Percentiles rank a stretch among this genome's conserved stretches.
Conservation (phyloP, 331 rosid genomes). For the Acacia pycnantha region DNA sequence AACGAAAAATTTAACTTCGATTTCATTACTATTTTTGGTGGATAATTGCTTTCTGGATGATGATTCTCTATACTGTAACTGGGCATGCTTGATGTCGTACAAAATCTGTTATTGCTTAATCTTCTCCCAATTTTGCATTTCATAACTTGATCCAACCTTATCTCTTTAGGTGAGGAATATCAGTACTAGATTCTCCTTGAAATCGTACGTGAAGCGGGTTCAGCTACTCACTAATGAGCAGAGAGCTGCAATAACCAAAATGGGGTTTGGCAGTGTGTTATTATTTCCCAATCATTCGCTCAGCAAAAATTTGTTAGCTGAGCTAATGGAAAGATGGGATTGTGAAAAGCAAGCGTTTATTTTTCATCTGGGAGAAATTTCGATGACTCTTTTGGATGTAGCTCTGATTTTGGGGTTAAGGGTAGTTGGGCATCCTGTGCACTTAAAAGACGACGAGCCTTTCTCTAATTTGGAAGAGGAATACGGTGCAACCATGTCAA, state of each 20-base stretch:
- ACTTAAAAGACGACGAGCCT: conserved; percentile 27
- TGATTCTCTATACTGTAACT: background rate
- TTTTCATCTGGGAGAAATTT: conserved; percentile 30
- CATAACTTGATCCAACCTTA: background rate
- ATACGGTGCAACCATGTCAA: conserved; percentile 32
- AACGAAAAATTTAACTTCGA: background rate
- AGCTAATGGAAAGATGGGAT: conserved; percentile 46
- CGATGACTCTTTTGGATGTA: conserved; percentile 31
- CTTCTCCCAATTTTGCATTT: background rate
- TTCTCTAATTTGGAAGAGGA: conserved; percentile 41
- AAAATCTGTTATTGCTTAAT: background rate
- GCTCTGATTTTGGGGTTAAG: conserved; percentile 44
- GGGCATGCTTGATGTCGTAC: too few relatives aligned
- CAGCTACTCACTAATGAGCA: conserved; percentile 37
- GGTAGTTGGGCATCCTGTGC: conserved; percentile 36
- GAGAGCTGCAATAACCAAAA: conserved; percentile 15
- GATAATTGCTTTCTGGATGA: background rate
- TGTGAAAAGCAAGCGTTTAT: conserved; percentile 27
- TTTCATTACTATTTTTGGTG: background rate
- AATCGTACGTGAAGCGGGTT: conserved; percentile 34
- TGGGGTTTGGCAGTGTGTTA: conserved; percentile 41
- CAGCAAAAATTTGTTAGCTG: conserved; percentile 33
- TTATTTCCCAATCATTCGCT: conserved; percentile 34
- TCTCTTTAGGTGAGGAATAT: conserved; percentile 27
- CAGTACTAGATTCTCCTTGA: conserved; percentile 36